A percentile compares a stretch with the other conserved stretches of the same genome.
These are phyloP conservation scores for Fusarium sterilihyphosum DNA, from an alignment of 2,329 filamentous ascomycete species.

Conservation along the genomic window DNA sequence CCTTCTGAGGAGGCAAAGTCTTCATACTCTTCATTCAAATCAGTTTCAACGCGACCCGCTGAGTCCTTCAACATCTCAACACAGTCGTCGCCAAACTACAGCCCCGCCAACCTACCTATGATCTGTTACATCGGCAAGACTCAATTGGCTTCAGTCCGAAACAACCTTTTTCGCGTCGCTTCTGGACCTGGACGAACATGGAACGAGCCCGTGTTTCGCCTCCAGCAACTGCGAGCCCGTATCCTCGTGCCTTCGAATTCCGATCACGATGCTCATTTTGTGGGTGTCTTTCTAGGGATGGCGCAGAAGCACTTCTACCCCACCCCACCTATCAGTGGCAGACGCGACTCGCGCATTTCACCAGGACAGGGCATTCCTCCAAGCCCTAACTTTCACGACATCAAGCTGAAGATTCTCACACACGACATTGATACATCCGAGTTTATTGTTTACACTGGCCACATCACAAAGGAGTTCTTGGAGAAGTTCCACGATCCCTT, in stretches of 20 bases:
- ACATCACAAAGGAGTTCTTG: conserved; percentile 60
- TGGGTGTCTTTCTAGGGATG: conserved; percentile 65
- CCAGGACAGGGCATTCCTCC: conserved; percentile 27
- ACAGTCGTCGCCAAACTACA: conserved; percentile 36
- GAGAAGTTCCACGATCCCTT: conserved; percentile 61
- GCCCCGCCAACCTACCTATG: conserved; percentile 47
- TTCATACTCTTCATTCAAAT: conserved; percentile 47
- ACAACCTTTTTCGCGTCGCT: conserved; percentile 58
- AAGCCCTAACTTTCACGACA: conserved; percentile 54
- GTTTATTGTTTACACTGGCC: conserved; percentile 64
- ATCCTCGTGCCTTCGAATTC: conserved; percentile 57
- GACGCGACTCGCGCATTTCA: conserved; percentile 44
- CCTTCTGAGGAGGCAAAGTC: conserved; percentile 39
- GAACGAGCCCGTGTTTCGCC: conserved; percentile 59
- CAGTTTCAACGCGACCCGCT: conserved; percentile 50
- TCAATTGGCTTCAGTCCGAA: conserved; percentile 58
- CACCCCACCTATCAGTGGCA: conserved; percentile 26
- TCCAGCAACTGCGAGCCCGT: conserved; percentile 60
- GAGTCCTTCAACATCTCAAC: conserved; percentile 44
- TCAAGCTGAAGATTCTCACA: conserved; percentile 62
- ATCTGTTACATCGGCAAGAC: conserved; percentile 59
- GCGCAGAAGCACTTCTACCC: conserved; percentile 65
- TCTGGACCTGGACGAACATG: conserved; percentile 51
- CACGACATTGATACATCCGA: conserved; percentile 59
- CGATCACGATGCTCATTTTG: conserved; percentile 63